Conservation (phyloP, 2,329 filamentous ascomycete species). For the Colletotrichum tropicicola region DNA sequence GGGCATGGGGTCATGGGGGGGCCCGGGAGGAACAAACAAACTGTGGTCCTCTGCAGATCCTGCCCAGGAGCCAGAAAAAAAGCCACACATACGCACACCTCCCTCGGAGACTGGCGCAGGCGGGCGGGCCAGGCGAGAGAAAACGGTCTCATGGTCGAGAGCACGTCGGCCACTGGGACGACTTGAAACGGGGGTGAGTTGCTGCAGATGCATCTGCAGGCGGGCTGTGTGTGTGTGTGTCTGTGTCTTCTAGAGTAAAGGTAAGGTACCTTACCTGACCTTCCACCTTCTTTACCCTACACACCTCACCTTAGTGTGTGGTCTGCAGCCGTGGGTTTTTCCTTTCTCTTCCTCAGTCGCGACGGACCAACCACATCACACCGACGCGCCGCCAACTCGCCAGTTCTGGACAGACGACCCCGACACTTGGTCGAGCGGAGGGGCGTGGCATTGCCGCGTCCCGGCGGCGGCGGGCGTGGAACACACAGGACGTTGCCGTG, state of each 20-base stretch:
- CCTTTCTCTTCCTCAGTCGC: neutral
- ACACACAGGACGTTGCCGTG: neutral
- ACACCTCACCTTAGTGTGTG: no score
- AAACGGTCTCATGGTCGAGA: slow-evolving; percentile 21
- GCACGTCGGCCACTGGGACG: slow-evolving; percentile 11
- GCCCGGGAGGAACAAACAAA: neutral
- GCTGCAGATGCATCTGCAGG: neutral
- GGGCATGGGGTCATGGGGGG: neutral
- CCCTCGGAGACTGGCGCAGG: neutral
- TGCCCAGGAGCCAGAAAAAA: no score
- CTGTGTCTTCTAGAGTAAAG: neutral
- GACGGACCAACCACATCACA: slow-evolving; percentile 10
- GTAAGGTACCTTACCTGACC: no score
- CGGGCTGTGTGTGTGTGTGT: neutral
- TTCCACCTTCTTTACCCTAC: no score
- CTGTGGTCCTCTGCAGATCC: slow-evolving; percentile 6
- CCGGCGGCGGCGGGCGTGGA: neutral
- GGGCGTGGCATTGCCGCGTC: neutral
- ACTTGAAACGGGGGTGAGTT: slow-evolving; percentile 15
- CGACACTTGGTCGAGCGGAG: neutral
- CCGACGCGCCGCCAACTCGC: slow-evolving; percentile 10
- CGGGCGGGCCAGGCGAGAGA: neutral
- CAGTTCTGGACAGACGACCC: slow-evolving; percentile 9
- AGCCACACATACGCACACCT: neutral
- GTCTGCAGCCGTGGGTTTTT: neutral